These are phyloP conservation scores for Plasmodium knowlesi DNA, from an alignment of 169 alveolate genomes.

Conservation along the genomic window DNA sequence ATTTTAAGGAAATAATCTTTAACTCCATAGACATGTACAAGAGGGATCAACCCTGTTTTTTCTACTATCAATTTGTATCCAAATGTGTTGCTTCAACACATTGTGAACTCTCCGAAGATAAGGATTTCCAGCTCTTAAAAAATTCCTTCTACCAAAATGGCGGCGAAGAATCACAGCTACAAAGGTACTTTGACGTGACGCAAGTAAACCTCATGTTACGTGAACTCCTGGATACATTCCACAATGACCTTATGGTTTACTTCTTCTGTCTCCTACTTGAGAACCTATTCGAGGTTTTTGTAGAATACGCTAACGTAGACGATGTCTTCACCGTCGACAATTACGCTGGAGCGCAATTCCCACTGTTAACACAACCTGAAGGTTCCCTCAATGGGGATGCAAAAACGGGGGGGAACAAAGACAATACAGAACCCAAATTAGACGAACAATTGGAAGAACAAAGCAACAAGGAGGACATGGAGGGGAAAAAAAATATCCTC, in stretches of 20 bases:
- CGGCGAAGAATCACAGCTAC: background rate
- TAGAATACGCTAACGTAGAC: constrained; percentile 9
- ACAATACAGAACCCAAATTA: background rate
- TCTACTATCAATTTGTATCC: constrained; percentile 34
- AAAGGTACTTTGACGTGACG: background rate
- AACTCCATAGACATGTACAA: constrained; percentile 15
- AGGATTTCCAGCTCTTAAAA: constrained; percentile 22
- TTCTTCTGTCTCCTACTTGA: constrained; percentile 30
- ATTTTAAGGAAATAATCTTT: constrained; percentile 35
- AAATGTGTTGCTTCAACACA: constrained; percentile 8
- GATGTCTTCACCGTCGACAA: constrained; percentile 34
- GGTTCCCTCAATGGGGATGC: background rate
- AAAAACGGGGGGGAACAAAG: background rate
- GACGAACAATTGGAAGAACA: background rate
- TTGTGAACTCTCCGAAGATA: constrained; percentile 11
- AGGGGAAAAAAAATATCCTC: constrained; percentile 11
- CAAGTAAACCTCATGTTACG: constrained; percentile 8
- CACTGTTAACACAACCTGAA: background rate
- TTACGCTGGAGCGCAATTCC: background rate
- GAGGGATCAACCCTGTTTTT: constrained; percentile 44
- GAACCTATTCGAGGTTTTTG: constrained; percentile 12
- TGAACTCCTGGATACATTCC: constrained; percentile 17
- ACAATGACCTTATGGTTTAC: constrained; percentile 49
- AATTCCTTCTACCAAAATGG: background rate
- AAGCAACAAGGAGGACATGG: background rate